Conservation (phyloP, 306 rosid genomes). For the Benincasa hispida region DNA sequence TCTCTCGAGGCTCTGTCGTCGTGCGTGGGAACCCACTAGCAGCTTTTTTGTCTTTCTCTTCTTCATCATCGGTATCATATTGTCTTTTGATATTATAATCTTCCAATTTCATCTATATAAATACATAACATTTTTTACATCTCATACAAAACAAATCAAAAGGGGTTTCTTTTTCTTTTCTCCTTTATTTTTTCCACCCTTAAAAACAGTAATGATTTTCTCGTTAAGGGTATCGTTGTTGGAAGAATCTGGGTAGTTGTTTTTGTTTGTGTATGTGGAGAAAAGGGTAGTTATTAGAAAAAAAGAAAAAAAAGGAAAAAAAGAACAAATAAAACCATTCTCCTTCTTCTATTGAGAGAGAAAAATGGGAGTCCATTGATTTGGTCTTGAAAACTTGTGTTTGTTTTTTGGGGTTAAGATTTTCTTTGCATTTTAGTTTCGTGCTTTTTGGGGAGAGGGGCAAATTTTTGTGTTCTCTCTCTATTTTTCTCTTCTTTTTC, state of each 20-base stretch:
- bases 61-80: background rate
- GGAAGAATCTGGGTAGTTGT: slow-evolving; percentile 45
- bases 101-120: background rate
- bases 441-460: background rate
- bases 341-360: background rate
- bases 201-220: slow-evolving; percentile 41
- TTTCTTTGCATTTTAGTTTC: background rate
- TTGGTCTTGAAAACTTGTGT: background rate
- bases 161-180: background rate
- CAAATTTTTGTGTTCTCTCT: background rate
- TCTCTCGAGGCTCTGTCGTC: background rate
- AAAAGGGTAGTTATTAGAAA: slow-evolving; percentile 26
- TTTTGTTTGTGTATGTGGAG: slow-evolving; percentile 5
- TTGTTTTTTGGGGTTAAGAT: background rate
- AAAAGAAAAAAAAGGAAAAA: background rate
- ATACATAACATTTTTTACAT: background rate
- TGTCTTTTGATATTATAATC: background rate
- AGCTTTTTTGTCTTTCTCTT: slow-evolving; percentile 34
- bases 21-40: slow-evolving; percentile 51
- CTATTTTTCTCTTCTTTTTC: background rate
- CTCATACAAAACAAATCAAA: slow-evolving; percentile 1
- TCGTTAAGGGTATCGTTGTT: slow-evolving; percentile 45
- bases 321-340: background rate
- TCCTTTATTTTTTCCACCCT: slow-evolving; percentile 15
- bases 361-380: slow-evolving; percentile 26